Percentiles rank a stretch among this genome's conserved stretches.
phyloP scores from a whole-genome alignment of 1,139 yeast species.

The Suhomyces bokatorum region DNA sequence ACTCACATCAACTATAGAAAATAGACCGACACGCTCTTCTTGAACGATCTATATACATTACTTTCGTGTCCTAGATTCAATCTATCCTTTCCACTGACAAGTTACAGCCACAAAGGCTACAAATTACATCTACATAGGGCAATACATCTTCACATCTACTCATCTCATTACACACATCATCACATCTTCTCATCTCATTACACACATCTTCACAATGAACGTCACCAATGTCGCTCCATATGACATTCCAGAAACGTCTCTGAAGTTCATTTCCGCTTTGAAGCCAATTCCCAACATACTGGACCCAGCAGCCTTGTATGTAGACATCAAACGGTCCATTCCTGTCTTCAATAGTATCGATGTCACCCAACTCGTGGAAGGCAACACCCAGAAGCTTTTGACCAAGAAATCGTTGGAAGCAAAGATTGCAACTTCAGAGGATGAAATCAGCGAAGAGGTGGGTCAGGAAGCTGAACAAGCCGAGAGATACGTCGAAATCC shows the following conservation, averaged over 20 bases:
- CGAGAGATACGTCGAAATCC: conserved; percentile 23
- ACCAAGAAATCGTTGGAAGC: conserved; percentile 9
- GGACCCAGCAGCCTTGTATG: background rate
- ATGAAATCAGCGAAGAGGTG: conserved; percentile 13
- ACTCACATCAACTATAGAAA: no score
- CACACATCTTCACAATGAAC: background rate
- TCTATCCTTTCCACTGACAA: no score
- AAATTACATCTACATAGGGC: no score
- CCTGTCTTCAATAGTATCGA: conserved; percentile 28
- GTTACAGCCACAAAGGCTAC: no score
- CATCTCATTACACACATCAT: background rate
- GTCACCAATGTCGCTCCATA: conserved; percentile 18
- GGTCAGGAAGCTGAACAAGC: conserved; percentile 7
- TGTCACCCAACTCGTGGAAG: conserved; percentile 23
- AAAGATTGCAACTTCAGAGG: conserved; percentile 14
- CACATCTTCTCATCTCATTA: background rate
- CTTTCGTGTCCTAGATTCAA: no score
- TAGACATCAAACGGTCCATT: conserved; percentile 14
- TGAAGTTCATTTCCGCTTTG: conserved; percentile 17
- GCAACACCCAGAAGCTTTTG: conserved; percentile 25
- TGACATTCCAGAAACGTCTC: conserved; percentile 15
- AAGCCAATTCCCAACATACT: conserved; percentile 8
- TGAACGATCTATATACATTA: no score
- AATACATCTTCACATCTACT: background rate
- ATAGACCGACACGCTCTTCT: no score